Evolutionary conservation across 2,329 filamentous ascomycete genomes (phyloP).

Genomic region (Sphaerulina vaccinii): DNA sequence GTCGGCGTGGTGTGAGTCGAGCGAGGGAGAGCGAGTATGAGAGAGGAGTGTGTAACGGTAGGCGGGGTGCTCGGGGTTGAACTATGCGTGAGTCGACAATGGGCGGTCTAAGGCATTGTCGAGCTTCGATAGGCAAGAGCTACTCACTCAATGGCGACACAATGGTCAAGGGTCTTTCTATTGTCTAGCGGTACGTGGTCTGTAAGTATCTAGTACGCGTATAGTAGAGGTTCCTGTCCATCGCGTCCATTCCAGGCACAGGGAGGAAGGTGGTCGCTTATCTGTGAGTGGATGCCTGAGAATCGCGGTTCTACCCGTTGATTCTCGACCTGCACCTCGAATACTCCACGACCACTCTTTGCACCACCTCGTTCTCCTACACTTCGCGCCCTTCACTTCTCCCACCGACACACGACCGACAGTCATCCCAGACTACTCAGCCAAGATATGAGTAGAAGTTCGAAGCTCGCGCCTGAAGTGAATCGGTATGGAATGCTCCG

Average conservation of each 20-base stretch:
- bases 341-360: neutral
- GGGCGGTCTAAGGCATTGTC: neutral
- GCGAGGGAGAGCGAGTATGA: neutral
- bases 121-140: neutral
- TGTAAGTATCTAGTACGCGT: too few species aligned
- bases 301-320: too few species aligned
- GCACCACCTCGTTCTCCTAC: too few species aligned
- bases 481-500: slow-evolving; percentile 59
- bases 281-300: too few species aligned
- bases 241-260: too few species aligned
- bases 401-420: neutral
- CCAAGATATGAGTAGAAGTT: slow-evolving; percentile 80
- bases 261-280: too few species aligned
- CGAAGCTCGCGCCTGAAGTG: slow-evolving; percentile 97
- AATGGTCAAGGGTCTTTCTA: too few species aligned
- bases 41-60: neutral
- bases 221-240: too few species aligned
- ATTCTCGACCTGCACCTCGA: too few species aligned
- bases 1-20: neutral
- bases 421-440: slow-evolving; percentile 2
- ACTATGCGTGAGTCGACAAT: neutral
- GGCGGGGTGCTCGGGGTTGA: neutral
- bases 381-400: too few species aligned
- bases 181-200: too few species aligned
- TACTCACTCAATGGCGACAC: neutral